A percentile compares a stretch with the other conserved stretches of the same genome.
Evolutionary conservation across 2,329 filamentous ascomycete species (phyloP).

Genomic region (Penicillium sclerotigenum): DNA sequence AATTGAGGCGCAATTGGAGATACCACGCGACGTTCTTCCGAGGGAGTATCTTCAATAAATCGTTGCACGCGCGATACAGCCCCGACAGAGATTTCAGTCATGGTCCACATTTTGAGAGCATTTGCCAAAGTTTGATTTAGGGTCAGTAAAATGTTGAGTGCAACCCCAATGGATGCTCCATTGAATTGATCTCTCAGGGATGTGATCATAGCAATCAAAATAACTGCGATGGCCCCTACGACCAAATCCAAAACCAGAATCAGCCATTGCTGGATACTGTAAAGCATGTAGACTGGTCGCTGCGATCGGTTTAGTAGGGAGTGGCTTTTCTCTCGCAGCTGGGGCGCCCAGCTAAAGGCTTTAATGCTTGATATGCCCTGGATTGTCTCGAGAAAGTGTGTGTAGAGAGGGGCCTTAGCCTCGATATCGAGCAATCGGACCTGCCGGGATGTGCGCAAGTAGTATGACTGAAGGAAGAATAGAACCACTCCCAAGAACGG

Average conservation of each 20-base stretch:
- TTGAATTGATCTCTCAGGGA: not conserved
- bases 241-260: not conserved
- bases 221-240: not conserved
- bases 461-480: not conserved
- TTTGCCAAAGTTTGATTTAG: not conserved
- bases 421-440: slow-evolving; percentile 1
- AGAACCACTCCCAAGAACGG: not conserved
- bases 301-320: not conserved
- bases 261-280: slow-evolving; percentile 1
- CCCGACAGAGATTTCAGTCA: not conserved
- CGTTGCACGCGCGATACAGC: not conserved
- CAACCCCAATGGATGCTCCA: not conserved
- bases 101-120: not conserved
- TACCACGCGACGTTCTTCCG: not conserved
- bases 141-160: not conserved
- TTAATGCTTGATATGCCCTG: not conserved
- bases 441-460: not conserved
- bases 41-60: not conserved
- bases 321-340: not conserved
- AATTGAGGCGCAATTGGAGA: not conserved
- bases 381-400: not conserved
- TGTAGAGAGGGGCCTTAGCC: not conserved
- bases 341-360: not conserved
- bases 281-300: not conserved
- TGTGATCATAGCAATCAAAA: not conserved